phyloP scores from a whole-genome alignment of 2,329 filamentous ascomycete species.

The Fusarium sp. region DNA sequence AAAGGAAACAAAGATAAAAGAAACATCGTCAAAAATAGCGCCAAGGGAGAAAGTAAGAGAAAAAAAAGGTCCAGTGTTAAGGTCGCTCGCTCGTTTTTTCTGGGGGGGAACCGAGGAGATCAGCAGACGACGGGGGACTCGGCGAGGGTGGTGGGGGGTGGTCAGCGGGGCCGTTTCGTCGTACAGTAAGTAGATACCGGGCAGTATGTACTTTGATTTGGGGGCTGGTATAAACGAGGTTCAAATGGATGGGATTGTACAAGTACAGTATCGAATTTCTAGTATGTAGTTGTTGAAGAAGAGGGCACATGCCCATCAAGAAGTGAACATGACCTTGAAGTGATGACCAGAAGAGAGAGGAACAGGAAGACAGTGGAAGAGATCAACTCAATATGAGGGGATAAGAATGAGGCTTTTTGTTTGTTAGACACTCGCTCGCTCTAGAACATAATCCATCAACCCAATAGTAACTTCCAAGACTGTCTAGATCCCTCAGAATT shows the following conservation, averaged over 20 bases:
- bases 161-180: slow-evolving; percentile 42
- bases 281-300: slow-evolving; percentile 17
- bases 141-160: slow-evolving; percentile 40
- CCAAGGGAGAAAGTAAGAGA: slow-evolving; percentile 19
- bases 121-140: slow-evolving; percentile 42
- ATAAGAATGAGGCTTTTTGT: slow-evolving; percentile 19
- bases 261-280: slow-evolving; percentile 5
- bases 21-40: slow-evolving; percentile 20
- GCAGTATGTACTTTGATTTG: neutral
- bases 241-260: slow-evolving; percentile 12
- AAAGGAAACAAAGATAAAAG: slow-evolving; percentile 12
- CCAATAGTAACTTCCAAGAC: slow-evolving; percentile 15
- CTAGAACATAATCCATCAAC: slow-evolving; percentile 20
- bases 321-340: slow-evolving; percentile 43
- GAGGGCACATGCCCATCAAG: slow-evolving; percentile 43
- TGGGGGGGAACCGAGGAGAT: slow-evolving; percentile 37
- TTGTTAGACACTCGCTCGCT: slow-evolving; percentile 13
- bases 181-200: slow-evolving; percentile 11
- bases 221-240: slow-evolving; percentile 11
- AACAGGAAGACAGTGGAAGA: neutral
- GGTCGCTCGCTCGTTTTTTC: slow-evolving; percentile 16
- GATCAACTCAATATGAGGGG: neutral
- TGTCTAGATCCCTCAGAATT: slow-evolving; percentile 25
- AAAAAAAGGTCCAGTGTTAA: slow-evolving; percentile 20
- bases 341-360: slow-evolving; percentile 34